Percentiles rank a stretch among this genome's conserved stretches.
These are phyloP conservation scores for Talaromyces atroroseus DNA, from an alignment of 2,329 filamentous ascomycete genomes.

Conservation along the genomic window DNA sequence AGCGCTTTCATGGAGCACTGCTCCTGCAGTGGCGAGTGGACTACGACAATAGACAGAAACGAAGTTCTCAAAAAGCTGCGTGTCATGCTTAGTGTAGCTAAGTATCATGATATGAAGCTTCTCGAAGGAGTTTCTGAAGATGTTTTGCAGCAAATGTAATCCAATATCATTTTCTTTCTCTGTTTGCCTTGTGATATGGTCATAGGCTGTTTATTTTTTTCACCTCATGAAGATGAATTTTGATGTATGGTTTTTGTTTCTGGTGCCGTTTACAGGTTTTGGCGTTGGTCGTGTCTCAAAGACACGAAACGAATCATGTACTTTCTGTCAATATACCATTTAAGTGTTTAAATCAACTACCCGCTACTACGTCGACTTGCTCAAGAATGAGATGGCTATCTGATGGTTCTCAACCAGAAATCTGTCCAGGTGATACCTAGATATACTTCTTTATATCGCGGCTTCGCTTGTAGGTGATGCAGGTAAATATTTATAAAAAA, in stretches of 20 bases:
- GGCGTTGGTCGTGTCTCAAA: background rate
- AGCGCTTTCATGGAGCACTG: slow-evolving; percentile 98
- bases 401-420: too few relatives aligned
- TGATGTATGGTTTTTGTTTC: slow-evolving; percentile 1
- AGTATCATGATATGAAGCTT: slow-evolving; percentile 77
- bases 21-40: slow-evolving; percentile 84
- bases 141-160: slow-evolving; percentile 46
- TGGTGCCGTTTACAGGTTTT: background rate
- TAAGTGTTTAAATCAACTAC: background rate
- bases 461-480: too few relatives aligned
- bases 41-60: slow-evolving; percentile 60
- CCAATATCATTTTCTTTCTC: background rate
- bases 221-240: background rate
- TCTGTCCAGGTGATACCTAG: too few relatives aligned
- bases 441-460: too few relatives aligned
- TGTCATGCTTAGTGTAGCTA: slow-evolving; percentile 69
- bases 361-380: background rate
- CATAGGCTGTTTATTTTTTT: background rate
- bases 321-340: slow-evolving; percentile 2
- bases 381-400: background rate
- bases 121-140: slow-evolving; percentile 67
- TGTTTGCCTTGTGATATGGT: background rate
- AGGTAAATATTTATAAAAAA: background rate
- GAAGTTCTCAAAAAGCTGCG: slow-evolving; percentile 61
- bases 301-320: background rate